These are phyloP conservation scores for Aspergillus alliaceus DNA, from an alignment of 2,329 filamentous ascomycete species.

Conservation along the genomic window DNA sequence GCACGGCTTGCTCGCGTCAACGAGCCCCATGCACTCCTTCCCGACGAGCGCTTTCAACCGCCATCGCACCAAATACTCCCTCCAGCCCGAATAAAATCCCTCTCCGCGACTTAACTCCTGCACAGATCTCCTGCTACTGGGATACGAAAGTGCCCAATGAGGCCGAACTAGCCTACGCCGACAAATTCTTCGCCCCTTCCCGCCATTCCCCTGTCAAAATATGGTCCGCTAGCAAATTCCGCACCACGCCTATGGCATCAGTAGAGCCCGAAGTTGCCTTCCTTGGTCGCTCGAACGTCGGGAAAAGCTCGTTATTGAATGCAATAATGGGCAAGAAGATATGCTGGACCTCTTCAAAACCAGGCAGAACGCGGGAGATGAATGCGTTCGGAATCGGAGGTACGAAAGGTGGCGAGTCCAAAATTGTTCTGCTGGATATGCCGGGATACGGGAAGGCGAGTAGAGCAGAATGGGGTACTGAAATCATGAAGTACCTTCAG, in stretches of 20 bases:
- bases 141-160: constrained; percentile 49
- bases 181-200: constrained; percentile 45
- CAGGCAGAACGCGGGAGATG: constrained; percentile 64
- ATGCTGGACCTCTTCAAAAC: constrained; percentile 59
- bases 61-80: constrained; percentile 7
- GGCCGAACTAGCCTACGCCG: constrained; percentile 46
- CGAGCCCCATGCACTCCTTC: background rate
- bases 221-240: constrained; percentile 62
- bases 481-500: constrained; percentile 68
- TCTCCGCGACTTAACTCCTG: constrained; percentile 32
- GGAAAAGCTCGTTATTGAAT: constrained; percentile 68
- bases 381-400: constrained; percentile 64
- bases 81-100: constrained; percentile 26
- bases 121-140: constrained; percentile 49
- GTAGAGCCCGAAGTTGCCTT: constrained; percentile 63
- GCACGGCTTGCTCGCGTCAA: constrained; percentile 1
- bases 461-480: constrained; percentile 61
- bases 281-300: constrained; percentile 69
- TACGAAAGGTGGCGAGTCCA: constrained; percentile 43
- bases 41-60: constrained; percentile 11
- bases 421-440: constrained; percentile 66
- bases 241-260: constrained; percentile 54
- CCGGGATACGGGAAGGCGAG: constrained; percentile 69
- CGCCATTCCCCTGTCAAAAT: constrained; percentile 56
- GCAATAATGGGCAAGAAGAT: constrained; percentile 55